Conservation (phyloP, 768 basidiomycete genomes). For the Leucocoprinus sp. region DNA sequence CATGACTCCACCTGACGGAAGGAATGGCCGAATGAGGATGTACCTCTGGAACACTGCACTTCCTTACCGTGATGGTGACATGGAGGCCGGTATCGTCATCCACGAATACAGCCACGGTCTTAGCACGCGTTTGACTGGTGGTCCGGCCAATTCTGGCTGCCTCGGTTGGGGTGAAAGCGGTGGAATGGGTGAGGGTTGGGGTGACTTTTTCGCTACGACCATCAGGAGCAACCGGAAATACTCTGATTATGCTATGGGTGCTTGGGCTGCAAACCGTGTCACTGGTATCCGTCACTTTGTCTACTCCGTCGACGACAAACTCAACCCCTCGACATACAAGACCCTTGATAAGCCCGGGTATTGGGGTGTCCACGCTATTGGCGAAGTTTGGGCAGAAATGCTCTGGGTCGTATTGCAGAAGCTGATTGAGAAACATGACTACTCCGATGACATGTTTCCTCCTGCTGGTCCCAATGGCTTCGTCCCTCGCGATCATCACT, state of each 20-base stretch:
- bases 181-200: slow-evolving; percentile 99
- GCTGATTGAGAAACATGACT: slow-evolving; percentile 79
- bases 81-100: slow-evolving; percentile 96
- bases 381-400: slow-evolving; percentile 93
- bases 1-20: slow-evolving; percentile 77
- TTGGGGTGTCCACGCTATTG: slow-evolving; percentile 89
- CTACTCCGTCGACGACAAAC: slow-evolving; percentile 66
- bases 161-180: slow-evolving; percentile 95
- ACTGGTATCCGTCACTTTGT: slow-evolving; percentile 81
- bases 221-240: slow-evolving; percentile 72
- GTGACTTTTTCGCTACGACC: slow-evolving; percentile 84
- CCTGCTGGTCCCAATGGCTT: slow-evolving; percentile 63
- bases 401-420: slow-evolving; percentile 73
- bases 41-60: slow-evolving; percentile 89
- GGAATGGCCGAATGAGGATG: slow-evolving; percentile 92
- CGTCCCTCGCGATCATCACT: slow-evolving; percentile 69
- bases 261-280: slow-evolving; percentile 81
- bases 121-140: slow-evolving; percentile 91
- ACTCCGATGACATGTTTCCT: slow-evolving; percentile 71
- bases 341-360: slow-evolving; percentile 90
- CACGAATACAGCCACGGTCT: slow-evolving; percentile 86
- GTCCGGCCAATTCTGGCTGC: slow-evolving; percentile 86
- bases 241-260: slow-evolving; percentile 84
- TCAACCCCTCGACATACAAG: slow-evolving; percentile 93
- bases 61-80: slow-evolving; percentile 90